Evolutionary conservation across 148 eudicot species (phyloP).

Genomic region (Vaccinium macrocarpon): DNA sequence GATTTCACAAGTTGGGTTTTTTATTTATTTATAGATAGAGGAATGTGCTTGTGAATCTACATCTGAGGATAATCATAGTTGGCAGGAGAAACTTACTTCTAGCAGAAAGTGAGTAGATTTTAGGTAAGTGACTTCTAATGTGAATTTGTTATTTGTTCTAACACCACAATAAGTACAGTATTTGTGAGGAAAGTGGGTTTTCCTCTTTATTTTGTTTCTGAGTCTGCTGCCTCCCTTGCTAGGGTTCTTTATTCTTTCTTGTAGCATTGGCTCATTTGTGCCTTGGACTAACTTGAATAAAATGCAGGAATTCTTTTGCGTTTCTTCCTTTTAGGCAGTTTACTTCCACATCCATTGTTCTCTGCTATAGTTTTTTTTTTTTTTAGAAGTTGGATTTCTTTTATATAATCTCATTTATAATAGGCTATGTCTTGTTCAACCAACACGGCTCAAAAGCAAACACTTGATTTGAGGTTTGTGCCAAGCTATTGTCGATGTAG

Average conservation of each 20-base stretch:
- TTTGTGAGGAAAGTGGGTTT: slow-evolving; percentile 34
- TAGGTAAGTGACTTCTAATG: slow-evolving; percentile 32
- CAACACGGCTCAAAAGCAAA: too few relatives aligned
- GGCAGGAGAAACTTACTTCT: slow-evolving; percentile 48
- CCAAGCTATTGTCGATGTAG: too few relatives aligned
- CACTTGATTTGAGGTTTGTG: too few relatives aligned
- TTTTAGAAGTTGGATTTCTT: too few relatives aligned
- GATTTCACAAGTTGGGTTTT: too few relatives aligned
- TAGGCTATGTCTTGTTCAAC: too few relatives aligned
- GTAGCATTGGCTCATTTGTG: slow-evolving; percentile 45
- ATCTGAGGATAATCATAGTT: neutral
- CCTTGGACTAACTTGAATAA: slow-evolving; percentile 50
- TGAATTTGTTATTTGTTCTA: slow-evolving; percentile 35
- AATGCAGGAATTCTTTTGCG: slow-evolving; percentile 18
- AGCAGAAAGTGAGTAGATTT: slow-evolving; percentile 23
- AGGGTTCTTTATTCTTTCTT: slow-evolving; percentile 57
- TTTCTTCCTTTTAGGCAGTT: neutral
- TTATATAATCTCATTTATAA: too few relatives aligned
- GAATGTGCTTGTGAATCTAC: too few relatives aligned
- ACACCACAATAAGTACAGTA: slow-evolving; percentile 26
- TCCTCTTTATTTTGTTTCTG: slow-evolving; percentile 26
- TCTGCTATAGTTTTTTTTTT: neutral
- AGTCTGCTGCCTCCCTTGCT: slow-evolving; percentile 44
- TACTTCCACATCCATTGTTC: neutral
- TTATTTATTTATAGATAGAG: too few relatives aligned